A percentile compares a stretch with the other conserved stretches of the same genome.
These are phyloP conservation scores for Asterophora lycoperdoides DNA, from an alignment of 768 basidiomycete genomes.

Conservation along the genomic window DNA sequence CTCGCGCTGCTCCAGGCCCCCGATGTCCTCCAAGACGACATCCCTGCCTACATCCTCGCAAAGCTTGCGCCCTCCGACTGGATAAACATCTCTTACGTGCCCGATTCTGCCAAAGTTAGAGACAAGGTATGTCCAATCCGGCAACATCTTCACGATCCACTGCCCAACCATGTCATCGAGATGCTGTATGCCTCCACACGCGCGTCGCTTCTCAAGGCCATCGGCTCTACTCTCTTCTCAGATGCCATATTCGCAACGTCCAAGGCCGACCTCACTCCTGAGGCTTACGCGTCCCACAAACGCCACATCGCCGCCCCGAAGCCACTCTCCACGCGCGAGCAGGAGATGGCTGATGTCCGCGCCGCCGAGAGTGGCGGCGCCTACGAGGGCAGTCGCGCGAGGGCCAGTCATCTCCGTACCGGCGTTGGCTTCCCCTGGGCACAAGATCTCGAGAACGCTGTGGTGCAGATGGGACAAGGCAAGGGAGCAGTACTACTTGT, in stretches of 20 bases:
- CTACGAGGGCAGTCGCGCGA: conserved; percentile 56
- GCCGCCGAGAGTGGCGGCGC: conserved; percentile 59
- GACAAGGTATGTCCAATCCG: conserved; percentile 57
- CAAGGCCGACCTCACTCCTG: conserved; percentile 59
- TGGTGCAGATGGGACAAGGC: conserved; percentile 50
- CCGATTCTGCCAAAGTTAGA: conserved; percentile 74
- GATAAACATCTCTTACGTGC: conserved; percentile 77
- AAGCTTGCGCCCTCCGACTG: conserved; percentile 62
- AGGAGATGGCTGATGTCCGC: conserved; percentile 73
- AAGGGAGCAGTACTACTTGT: conserved; percentile 55
- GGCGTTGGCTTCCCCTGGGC: conserved; percentile 68
- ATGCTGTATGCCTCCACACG: conserved; percentile 89
- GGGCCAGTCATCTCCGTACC: conserved; percentile 53
- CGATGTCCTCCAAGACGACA: conserved; percentile 49
- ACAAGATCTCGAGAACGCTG: conserved; percentile 57
- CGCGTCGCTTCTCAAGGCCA: conserved; percentile 59
- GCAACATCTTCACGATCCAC: not conserved
- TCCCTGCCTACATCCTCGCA: conserved; percentile 74
- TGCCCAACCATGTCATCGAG: conserved; percentile 31
- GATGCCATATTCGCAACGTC: conserved; percentile 78
- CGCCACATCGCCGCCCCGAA: conserved; percentile 70
- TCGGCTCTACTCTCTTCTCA: conserved; percentile 70
- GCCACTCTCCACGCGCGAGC: conserved; percentile 79
- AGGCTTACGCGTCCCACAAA: conserved; percentile 71
- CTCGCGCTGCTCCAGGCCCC: conserved; percentile 49